Percentiles rank a stretch among this genome's conserved stretches.
Evolutionary conservation across 2,329 filamentous ascomycete genomes (phyloP).

Genomic region (Periconia macrospinosa): DNA sequence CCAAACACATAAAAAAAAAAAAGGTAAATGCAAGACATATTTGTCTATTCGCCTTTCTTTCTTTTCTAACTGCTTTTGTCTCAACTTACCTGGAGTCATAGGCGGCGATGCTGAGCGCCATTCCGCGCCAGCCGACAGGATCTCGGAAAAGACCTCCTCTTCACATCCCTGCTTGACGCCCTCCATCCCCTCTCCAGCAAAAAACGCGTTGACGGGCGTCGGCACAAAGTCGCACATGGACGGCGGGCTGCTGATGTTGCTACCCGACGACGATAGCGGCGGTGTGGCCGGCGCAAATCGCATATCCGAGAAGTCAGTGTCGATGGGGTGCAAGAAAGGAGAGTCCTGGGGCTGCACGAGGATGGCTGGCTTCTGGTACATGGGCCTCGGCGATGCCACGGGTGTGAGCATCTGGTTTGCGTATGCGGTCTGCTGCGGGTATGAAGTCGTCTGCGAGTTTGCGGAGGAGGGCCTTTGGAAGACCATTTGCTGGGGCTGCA

Average conservation of each 20-base stretch:
- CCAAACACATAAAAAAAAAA: too few relatives aligned
- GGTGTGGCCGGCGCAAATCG: slow-evolving; percentile 83
- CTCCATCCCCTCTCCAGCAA: slow-evolving; percentile 47
- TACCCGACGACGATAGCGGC: slow-evolving; percentile 81
- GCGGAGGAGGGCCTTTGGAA: slow-evolving; percentile 61
- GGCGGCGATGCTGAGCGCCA: slow-evolving; percentile 77
- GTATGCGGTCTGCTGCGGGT: slow-evolving; percentile 55
- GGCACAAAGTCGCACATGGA: slow-evolving; percentile 74
- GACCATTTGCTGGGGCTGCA: slow-evolving; percentile 50
- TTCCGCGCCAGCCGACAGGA: slow-evolving; percentile 75
- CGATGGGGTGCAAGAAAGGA: slow-evolving; percentile 62
- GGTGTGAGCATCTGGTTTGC: slow-evolving; percentile 71
- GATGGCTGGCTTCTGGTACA: slow-evolving; percentile 76
- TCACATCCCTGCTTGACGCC: slow-evolving; percentile 63
- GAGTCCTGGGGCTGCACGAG: slow-evolving; percentile 62
- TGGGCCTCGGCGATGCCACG: slow-evolving; percentile 72
- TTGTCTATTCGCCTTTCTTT: neutral
- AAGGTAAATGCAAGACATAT: too few relatives aligned
- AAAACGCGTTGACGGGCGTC: slow-evolving; percentile 83
- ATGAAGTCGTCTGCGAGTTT: slow-evolving; percentile 59
- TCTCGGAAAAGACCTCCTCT: slow-evolving; percentile 70
- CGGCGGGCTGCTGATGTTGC: slow-evolving; percentile 80
- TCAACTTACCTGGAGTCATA: slow-evolving; percentile 80
- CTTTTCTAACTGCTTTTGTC: neutral
- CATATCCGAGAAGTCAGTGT: slow-evolving; percentile 70